Evolutionary conservation across 495 filamentous ascomycete genomes (phyloP), one percentile per base, ranked within the genome.

Genomic region (Penicillium lagena): DNA sequence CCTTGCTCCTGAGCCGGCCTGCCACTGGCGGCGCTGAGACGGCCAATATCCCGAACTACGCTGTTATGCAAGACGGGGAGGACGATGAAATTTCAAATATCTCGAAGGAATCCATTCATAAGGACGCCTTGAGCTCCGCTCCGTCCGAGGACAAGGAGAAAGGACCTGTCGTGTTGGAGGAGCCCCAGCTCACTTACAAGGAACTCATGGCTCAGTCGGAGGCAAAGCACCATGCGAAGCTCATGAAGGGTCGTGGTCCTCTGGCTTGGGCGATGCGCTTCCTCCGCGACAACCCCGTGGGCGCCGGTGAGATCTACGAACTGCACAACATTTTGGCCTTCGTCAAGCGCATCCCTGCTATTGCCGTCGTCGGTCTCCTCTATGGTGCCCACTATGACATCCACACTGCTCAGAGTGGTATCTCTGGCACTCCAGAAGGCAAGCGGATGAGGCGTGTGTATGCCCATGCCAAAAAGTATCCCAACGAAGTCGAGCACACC

Each of bases 331-430:
- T 86, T n/a, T 69, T 61, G 52, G 69, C 67, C 36, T 42, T 82
- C 35, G 11, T 67, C 40, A 80, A 73, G 56, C 81, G 83, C 40
- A 45, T 85, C 17, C 82, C 83, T 4, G 80, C 83, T 38, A 67
- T 68, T 50, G 60, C 82, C 50, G 62, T 71, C 39, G 66, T 58
- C 50, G 81, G 72, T 36, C 53, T 68, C 8, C 71, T 85, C 22
- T 87, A 87, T 55, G 83, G 83, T 54, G 47, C 80, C 15, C 67
- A 86, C 72, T 87, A 85, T 66, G 83, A 87, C 50, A 86, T 87
- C 62, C 83, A 86, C 72, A 70, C 71, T 30, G 72, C 82, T 12
- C 82, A 86, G 69, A 68, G 64, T 39, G 82, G 83, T 58, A 67
- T 81, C 33, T 47, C 68, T 5, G 81, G 81, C 35, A 85, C 82